Percentiles rank a stretch among this genome's conserved stretches.
phyloP scores from a whole-genome alignment of 2,329 filamentous ascomycete genomes.

The Stagonosporopsis vannaccii region DNA sequence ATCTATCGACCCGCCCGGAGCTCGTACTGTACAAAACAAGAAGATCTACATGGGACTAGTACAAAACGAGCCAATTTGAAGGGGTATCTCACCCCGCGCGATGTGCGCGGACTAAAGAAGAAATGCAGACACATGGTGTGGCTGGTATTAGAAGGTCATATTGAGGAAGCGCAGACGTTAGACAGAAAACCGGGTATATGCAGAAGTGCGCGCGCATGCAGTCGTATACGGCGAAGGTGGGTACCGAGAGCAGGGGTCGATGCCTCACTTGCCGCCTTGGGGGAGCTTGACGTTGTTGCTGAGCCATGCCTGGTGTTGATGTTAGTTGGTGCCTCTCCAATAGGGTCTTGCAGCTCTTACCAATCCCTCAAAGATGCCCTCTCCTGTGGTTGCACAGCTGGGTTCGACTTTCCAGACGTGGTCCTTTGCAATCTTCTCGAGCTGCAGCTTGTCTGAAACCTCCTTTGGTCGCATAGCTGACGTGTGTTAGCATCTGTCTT shows the following conservation, averaged over 20 bases:
- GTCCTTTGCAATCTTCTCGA: constrained; percentile 59
- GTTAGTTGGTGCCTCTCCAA: constrained; percentile 17
- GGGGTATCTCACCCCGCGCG: constrained; percentile 25
- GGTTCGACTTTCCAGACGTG: constrained; percentile 63
- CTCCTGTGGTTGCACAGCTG: constrained; percentile 61
- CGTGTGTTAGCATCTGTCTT: constrained; percentile 21
- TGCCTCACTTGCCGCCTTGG: constrained; percentile 44
- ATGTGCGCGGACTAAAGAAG: constrained; percentile 15
- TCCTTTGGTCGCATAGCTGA: constrained; percentile 60
- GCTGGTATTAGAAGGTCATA: constrained; percentile 37
- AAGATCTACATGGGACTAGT: constrained; percentile 21
- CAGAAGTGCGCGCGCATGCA: constrained; percentile 45
- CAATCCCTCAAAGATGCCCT: constrained; percentile 62
- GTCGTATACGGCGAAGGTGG: constrained; percentile 38
- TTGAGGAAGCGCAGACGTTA: constrained; percentile 30
- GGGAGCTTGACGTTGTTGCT: constrained; percentile 60
- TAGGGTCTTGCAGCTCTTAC: constrained; percentile 33
- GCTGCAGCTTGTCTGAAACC: constrained; percentile 57
- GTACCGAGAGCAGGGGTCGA: constrained; percentile 9
- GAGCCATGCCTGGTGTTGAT: constrained; percentile 53
- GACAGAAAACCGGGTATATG: constrained; percentile 48
- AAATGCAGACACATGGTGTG: constrained; percentile 11
- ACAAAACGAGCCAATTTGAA: constrained; percentile 20
- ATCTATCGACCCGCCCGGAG: constrained; percentile 22
- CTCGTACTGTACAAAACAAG: constrained; percentile 21